Base-by-base conservation (phyloP, 768 basidiomycete genomes). In the Tylopilus rubrobrunneus region DNA sequence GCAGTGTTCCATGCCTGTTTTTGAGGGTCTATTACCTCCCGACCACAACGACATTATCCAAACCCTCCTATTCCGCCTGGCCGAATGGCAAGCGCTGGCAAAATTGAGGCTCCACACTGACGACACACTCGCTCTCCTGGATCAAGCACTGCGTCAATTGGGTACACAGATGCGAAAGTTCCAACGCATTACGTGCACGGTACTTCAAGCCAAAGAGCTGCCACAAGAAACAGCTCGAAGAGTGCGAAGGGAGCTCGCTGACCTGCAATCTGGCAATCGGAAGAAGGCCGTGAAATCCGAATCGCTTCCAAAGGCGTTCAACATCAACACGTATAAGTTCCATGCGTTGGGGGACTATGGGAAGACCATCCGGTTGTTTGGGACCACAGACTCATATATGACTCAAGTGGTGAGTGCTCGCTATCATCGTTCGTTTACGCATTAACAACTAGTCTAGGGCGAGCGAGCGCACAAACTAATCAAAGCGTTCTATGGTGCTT, bases 1-100 rank as follows among this genome's bases (percentile, higher is more conserved):
- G 5, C 23, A 75, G 74, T 73, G 72, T 47, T 59, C 70, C 0
- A 63, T 76, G 3, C 75, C 76, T 0, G 70, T 62, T 0, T 75
- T 77, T 29, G 72, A 78, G 7, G 74, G 69, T 4, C 64, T 79
- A 0, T 57, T 77, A 1, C 65, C 63, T 4, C 52, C 62, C 8
- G 46, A 28, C 0, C 60, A 73, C 19, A 55, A 74, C 1, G 17
- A 23, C 1, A 45, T 59, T 2, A 46, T 73, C 1, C 49, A 58
- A 7, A 56, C 58, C 2, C 52, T 76, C 0, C 44, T 74, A 0
- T 64, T 61, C 48, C 36, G 9, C 2, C 52, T 61, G 1, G 48
- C 47, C 6, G 50, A 64, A 49, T 64, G 62, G 62, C 62, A 63
- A 9, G 46, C 54, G 0, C n/a, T 56, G 4, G 55, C 48, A 0